Evolutionary conservation across 306 rosid species (phyloP).

Genomic region (Vigna unguiculata): DNA sequence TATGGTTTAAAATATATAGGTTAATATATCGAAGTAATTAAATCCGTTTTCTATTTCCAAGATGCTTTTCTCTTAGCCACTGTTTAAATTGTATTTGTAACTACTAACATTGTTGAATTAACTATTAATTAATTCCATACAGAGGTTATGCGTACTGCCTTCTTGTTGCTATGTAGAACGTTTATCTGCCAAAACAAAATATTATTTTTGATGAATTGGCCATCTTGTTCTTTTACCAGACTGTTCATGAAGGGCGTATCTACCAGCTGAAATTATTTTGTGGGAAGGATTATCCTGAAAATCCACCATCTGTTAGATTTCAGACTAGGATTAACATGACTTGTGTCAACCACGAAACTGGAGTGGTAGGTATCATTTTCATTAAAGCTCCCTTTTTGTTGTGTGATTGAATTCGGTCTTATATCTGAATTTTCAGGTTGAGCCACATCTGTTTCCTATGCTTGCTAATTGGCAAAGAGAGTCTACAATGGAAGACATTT

Average conservation of each 20-base stretch:
- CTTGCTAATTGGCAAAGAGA: constrained; percentile 96
- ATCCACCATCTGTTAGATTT: constrained; percentile 93
- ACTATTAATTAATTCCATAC: neutral
- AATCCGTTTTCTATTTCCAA: constrained; percentile 15
- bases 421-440: constrained; percentile 70
- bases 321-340: constrained; percentile 95
- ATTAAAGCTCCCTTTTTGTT: constrained; percentile 8
- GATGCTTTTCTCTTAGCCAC: neutral
- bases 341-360: constrained; percentile 85
- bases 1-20: constrained; percentile 25
- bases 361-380: constrained; percentile 69
- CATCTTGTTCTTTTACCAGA: constrained; percentile 60
- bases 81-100: neutral
- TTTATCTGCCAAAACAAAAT: neutral
- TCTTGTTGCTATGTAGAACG: constrained; percentile 7
- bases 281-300: constrained; percentile 91
- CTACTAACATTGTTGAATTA: neutral
- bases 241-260: constrained; percentile 95
- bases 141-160: neutral
- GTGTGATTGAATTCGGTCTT: constrained; percentile 47
- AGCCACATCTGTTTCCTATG: constrained; percentile 89
- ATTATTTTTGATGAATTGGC: constrained; percentile 29
- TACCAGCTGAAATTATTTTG: constrained; percentile 93
- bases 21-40: neutral
- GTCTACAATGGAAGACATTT: constrained; percentile 87